Percentiles rank a stretch among this genome's conserved stretches.
Conservation (phyloP, 1,284 basidiomycete genomes). For the Trametes versicolor region DNA sequence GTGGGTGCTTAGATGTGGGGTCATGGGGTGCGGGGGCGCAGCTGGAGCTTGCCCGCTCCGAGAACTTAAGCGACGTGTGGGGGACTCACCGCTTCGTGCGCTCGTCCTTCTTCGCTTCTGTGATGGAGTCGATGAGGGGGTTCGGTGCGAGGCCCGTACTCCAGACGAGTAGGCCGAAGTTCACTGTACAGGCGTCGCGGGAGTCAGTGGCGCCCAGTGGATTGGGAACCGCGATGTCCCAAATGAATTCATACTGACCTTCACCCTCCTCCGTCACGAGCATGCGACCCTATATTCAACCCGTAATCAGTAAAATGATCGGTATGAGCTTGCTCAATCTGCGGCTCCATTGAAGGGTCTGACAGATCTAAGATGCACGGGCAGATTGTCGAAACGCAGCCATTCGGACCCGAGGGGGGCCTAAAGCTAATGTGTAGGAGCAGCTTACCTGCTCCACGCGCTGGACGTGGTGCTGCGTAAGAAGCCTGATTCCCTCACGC, state of each 20-base stretch:
- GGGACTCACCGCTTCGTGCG: slow-evolving; percentile 64
- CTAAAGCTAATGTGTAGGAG: slow-evolving; percentile 9
- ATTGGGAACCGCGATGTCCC: slow-evolving; percentile 12
- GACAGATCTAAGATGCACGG: background rate
- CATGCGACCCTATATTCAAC: slow-evolving; percentile 56
- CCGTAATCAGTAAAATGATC: background rate
- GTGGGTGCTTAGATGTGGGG: background rate
- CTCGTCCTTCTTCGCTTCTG: slow-evolving; percentile 68
- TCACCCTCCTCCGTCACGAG: slow-evolving; percentile 73
- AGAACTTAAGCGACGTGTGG: slow-evolving; percentile 6
- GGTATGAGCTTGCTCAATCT: background rate
- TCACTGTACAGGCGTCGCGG: slow-evolving; percentile 54
- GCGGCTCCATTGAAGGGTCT: background rate
- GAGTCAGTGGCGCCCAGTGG: slow-evolving; percentile 15
- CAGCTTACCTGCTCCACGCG: slow-evolving; percentile 70
- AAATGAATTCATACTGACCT: slow-evolving; percentile 45
- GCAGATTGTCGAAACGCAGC: background rate
- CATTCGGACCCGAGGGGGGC: background rate
- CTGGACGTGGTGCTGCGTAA: slow-evolving; percentile 83
- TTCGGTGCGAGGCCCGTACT: slow-evolving; percentile 86
- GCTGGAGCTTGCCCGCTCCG: background rate
- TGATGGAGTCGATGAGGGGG: slow-evolving; percentile 73
- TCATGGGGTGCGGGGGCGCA: slow-evolving; percentile 3
- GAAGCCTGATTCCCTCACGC: slow-evolving; percentile 81
- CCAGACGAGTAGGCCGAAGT: slow-evolving; percentile 88